Evolutionary conservation across 106 monocot genomes (phyloP), one percentile per base, ranked within the genome.

Genomic region (Triglochin maritima): DNA sequence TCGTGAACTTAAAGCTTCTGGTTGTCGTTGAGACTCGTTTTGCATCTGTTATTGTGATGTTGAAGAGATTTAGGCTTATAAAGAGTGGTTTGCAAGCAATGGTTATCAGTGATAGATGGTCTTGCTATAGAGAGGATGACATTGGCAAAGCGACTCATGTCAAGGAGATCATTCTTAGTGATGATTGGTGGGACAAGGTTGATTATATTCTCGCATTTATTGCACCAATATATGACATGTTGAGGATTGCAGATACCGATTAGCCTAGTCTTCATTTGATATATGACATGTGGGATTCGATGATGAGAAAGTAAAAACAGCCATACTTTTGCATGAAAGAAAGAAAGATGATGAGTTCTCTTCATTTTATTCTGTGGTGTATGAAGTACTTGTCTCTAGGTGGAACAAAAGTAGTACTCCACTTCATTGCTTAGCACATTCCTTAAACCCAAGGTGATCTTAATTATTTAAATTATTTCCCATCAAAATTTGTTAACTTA

Each of bases 371-470:
- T 11, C 9, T 7, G 54, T 55, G 6, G 54, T 55, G 3, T 55
- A 55, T 55, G 54, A 55, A 9, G n/a, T 55, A 55, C 54, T 55
- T 55, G 3, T 7, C 54, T 7, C 9, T 55, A 55, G n/a, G 54
- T 55, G 54, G 54, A 55, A 55, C 9, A 55, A 55, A 55, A 55
- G 9, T n/a, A n/a, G n/a, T 10, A 55, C 54, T 7, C n/a, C 54
- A 11, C 54, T 55, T 55, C 54, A 55, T 55, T 55, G 54, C 54
- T 55, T 55, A n/a, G 54, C 54, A 55, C 6, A 55, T 5, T 55
- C 54, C n/a, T 55, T 55, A n/a, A 55, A 55, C n/a, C 54, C 54
- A 55, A 55, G 54, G 54, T 55, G n/a, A 55, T n/a, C n/a, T 3
- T 55, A n/a, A n/a, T n/a, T n/a, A n/a, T n/a, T n/a, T n/a, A n/a